phyloP scores from a whole-genome alignment of 306 rosid genomes.

The Vigna reflexopilosa region DNA sequence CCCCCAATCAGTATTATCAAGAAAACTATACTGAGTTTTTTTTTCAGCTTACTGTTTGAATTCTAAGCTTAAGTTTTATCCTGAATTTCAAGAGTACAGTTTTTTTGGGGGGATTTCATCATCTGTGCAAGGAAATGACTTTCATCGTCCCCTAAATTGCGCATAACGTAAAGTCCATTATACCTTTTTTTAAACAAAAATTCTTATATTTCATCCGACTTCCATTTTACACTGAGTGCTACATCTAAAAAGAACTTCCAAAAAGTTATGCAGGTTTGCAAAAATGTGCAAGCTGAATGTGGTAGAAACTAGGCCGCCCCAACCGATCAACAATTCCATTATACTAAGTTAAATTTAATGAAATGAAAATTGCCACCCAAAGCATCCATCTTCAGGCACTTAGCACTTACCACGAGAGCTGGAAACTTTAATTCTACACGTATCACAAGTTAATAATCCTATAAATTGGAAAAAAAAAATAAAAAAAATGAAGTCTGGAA shows the following conservation, averaged over 20 bases:
- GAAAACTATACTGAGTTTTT: neutral
- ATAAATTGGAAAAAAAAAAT: too few relatives aligned
- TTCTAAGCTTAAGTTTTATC: slow-evolving; percentile 23
- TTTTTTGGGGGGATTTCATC: slow-evolving; percentile 11
- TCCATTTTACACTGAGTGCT: slow-evolving; percentile 23
- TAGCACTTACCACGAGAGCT: neutral
- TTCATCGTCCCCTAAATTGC: neutral
- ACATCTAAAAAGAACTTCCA: slow-evolving; percentile 28
- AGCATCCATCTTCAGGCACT: neutral
- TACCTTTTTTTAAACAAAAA: too few relatives aligned
- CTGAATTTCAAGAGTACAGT: slow-evolving; percentile 13
- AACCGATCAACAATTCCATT: slow-evolving; percentile 78
- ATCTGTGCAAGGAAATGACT: slow-evolving; percentile 6
- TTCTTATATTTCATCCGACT: neutral
- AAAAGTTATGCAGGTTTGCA: slow-evolving; percentile 66
- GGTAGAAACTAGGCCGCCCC: slow-evolving; percentile 96
- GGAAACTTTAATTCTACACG: neutral
- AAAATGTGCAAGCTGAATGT: slow-evolving; percentile 71
- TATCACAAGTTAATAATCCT: too few relatives aligned
- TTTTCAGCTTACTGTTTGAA: slow-evolving; percentile 21
- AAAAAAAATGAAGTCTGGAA: neutral
- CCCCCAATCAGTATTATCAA: neutral
- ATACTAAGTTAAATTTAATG: neutral
- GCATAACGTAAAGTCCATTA: neutral
- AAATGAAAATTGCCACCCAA: neutral